phyloP scores from a whole-genome alignment of 192 early-diverging fungal genomes.

The Kappamyces sp. region DNA sequence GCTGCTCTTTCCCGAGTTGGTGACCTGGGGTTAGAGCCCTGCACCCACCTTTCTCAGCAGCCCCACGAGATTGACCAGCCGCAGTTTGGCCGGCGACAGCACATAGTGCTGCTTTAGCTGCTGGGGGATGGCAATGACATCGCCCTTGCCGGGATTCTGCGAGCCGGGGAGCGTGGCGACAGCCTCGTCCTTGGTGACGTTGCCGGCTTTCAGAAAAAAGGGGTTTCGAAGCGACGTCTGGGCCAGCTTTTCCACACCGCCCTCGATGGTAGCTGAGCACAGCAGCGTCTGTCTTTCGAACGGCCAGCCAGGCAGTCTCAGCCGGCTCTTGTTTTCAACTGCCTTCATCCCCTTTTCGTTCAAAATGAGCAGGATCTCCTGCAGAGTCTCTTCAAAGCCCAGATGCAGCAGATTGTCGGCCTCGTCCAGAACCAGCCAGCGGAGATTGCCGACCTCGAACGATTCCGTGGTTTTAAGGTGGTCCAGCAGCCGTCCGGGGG shows the following conservation, averaged over 20 bases:
- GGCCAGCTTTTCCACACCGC: conserved; percentile 76
- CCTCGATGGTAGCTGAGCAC: conserved; percentile 90
- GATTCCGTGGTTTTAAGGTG: conserved; percentile 78
- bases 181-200: conserved; percentile 22
- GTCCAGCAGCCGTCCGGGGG: conserved; percentile 94
- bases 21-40: conserved; percentile 24
- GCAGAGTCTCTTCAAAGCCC: conserved; percentile 63
- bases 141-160: conserved; percentile 18
- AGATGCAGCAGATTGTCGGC: conserved; percentile 94
- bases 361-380: conserved; percentile 37
- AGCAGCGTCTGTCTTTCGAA: conserved; percentile 38
- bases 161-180: conserved; percentile 23
- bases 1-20: conserved; percentile 25
- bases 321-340: conserved; percentile 9
- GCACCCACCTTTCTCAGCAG: conserved; percentile 52
- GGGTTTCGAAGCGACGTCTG: conserved; percentile 73
- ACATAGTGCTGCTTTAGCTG: conserved; percentile 85
- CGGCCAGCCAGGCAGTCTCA: conserved; percentile 33
- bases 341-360: conserved; percentile 22
- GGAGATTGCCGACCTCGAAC: conserved; percentile 75
- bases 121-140: conserved; percentile 66
- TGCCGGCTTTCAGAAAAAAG: conserved; percentile 65
- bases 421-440: conserved; percentile 97
- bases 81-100: conserved; percentile 83
- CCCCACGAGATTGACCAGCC: conserved; percentile 77